Evolutionary conservation across 2,329 filamentous ascomycete genomes (phyloP).

Genomic region (Fusarium odoratissimum): DNA sequence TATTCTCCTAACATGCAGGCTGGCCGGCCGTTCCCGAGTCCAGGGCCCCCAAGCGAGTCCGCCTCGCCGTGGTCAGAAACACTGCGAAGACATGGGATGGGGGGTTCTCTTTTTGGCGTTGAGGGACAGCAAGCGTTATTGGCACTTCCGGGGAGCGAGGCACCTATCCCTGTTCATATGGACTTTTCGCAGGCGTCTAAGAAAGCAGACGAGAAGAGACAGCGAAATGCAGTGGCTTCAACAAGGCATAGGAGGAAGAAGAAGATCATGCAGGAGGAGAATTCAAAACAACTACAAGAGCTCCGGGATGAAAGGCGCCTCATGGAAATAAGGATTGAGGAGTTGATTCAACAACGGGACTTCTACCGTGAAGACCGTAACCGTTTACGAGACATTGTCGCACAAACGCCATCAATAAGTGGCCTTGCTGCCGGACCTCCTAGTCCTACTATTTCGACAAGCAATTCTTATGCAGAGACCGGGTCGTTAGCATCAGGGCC

Average conservation of each 20-base stretch:
- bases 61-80: constrained; percentile 49
- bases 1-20: constrained; percentile 37
- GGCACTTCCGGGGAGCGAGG: constrained; percentile 53
- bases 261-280: constrained; percentile 84
- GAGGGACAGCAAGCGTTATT: constrained; percentile 55
- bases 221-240: constrained; percentile 86
- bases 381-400: constrained; percentile 74
- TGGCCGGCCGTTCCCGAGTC: constrained; percentile 38
- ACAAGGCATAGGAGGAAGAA: constrained; percentile 83
- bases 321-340: constrained; percentile 65
- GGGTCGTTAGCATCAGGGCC: constrained; percentile 50
- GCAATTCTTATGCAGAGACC: constrained; percentile 52
- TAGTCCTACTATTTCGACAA: constrained; percentile 59
- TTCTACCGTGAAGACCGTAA: constrained; percentile 81
- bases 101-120: constrained; percentile 41
- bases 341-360: constrained; percentile 62
- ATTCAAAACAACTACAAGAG: constrained; percentile 74
- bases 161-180: constrained; percentile 70
- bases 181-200: constrained; percentile 86
- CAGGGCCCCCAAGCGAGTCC: constrained; percentile 38
- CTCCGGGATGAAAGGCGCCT: constrained; percentile 76
- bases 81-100: constrained; percentile 47
- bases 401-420: constrained; percentile 67
- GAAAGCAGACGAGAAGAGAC: constrained; percentile 85
- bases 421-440: constrained; percentile 64